These are phyloP conservation scores for Trypanosoma lewisi DNA, from an alignment of 208 protist species.

Conservation along the genomic window DNA sequence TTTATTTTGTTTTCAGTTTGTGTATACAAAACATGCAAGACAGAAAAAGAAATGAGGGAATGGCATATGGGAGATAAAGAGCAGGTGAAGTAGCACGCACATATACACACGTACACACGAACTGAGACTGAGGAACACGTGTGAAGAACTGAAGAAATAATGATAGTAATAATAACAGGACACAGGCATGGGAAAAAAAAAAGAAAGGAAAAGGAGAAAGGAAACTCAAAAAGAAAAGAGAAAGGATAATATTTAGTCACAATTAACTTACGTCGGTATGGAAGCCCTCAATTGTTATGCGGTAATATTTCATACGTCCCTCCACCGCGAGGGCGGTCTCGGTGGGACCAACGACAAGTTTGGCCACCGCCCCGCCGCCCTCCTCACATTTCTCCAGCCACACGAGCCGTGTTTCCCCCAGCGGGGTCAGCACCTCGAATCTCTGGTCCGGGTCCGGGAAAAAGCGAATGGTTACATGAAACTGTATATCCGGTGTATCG, in stretches of 20 bases:
- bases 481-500: constrained; percentile 38
- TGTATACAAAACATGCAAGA: neutral
- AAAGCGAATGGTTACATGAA: constrained; percentile 32
- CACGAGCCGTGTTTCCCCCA: constrained; percentile 9
- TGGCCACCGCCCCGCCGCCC: neutral
- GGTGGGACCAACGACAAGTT: neutral
- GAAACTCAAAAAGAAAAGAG: constrained; percentile 1
- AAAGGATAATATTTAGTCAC: constrained; percentile 10
- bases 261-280: neutral
- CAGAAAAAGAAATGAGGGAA: too few species aligned
- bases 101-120: too few species aligned
- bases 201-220: neutral
- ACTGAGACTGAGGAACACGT: too few species aligned
- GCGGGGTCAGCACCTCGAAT: neutral
- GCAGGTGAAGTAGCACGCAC: too few species aligned
- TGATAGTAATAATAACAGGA: constrained; percentile 1
- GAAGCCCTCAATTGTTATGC: neutral
- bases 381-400: neutral
- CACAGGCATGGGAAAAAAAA: too few species aligned
- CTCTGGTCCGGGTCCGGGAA: neutral
- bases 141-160: too few species aligned
- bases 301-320: neutral
- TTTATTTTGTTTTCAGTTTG: constrained; percentile 8
- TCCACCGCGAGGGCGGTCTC: constrained; percentile 1
- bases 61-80: too few species aligned